phyloP scores from a whole-genome alignment of 2,329 filamentous ascomycete genomes.

The Xylariaceae sp. region DNA sequence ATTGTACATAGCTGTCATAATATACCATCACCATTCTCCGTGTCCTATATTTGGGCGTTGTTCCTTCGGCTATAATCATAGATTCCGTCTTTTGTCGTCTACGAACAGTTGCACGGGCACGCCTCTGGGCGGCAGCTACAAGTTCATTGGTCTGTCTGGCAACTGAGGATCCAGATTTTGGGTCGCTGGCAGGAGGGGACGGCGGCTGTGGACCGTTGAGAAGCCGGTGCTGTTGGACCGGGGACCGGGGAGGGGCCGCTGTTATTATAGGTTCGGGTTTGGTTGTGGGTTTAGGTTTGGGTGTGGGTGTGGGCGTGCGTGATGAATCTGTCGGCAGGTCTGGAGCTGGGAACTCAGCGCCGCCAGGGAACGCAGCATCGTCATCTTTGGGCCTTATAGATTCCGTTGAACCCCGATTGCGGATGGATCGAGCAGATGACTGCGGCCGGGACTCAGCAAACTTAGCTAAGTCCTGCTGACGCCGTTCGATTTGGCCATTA shows the following conservation, averaged over 20 bases:
- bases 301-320: conserved; percentile 13
- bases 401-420: conserved; percentile 61
- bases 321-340: conserved; percentile 24
- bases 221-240: conserved; percentile 31
- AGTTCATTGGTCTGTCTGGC: conserved; percentile 53
- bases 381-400: conserved; percentile 60
- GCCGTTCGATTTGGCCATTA: conserved; percentile 65
- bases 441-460: conserved; percentile 46
- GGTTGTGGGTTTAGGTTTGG: conserved; percentile 23
- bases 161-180: conserved; percentile 45
- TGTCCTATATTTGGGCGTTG: conserved; percentile 66
- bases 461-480: conserved; percentile 65
- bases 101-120: conserved; percentile 55
- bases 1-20: conserved; percentile 88
- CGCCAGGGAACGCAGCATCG: conserved; percentile 35
- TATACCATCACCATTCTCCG: conserved; percentile 85
- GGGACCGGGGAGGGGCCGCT: conserved; percentile 12
- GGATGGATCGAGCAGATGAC: conserved; percentile 51
- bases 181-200: conserved; percentile 45
- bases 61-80: conserved; percentile 55
- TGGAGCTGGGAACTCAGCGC: conserved; percentile 4
- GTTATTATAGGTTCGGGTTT: not conserved
- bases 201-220: conserved; percentile 36
- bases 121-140: conserved; percentile 52
- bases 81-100: conserved; percentile 60